Conservation (phyloP, 768 basidiomycete genomes). For the Tylopilus felleus region DNA sequence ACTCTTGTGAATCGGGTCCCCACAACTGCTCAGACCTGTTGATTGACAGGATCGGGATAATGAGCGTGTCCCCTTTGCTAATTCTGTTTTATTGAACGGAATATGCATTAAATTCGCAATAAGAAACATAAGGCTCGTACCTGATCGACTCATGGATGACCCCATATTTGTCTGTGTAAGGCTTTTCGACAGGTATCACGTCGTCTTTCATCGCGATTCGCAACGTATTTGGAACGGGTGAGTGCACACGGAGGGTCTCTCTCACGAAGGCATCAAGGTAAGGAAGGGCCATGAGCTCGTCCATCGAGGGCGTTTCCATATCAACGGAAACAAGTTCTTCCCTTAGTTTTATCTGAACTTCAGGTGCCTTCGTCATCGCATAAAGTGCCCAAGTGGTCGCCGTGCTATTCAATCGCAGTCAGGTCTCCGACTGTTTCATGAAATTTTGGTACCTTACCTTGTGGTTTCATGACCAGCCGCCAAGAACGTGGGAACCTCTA, state of each 20-base stretch:
- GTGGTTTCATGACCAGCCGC: constrained; percentile 61
- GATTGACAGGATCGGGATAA: constrained; percentile 52
- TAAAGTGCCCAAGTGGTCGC: constrained; percentile 58
- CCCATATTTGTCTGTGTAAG: constrained; percentile 44
- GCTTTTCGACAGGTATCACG: constrained; percentile 45
- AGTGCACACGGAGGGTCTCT: constrained; percentile 50
- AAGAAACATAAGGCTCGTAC: constrained; percentile 22
- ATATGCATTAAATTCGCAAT: neutral
- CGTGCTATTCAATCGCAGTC: constrained; percentile 18
- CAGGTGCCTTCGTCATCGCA: constrained; percentile 45
- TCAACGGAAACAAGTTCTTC: constrained; percentile 51
- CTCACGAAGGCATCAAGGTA: constrained; percentile 66
- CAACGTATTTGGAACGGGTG: constrained; percentile 45
- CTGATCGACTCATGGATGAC: constrained; percentile 36
- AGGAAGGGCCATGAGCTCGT: constrained; percentile 59
- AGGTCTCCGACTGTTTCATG: neutral
- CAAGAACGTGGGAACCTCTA: constrained; percentile 50
- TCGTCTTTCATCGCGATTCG: constrained; percentile 52
- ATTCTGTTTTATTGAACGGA: constrained; percentile 24
- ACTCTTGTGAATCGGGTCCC: constrained; percentile 60
- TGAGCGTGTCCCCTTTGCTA: constrained; percentile 42
- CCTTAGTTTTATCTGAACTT: constrained; percentile 53
- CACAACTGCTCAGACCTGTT: constrained; percentile 54
- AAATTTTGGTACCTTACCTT: constrained; percentile 29
- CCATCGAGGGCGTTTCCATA: constrained; percentile 63